Evolutionary conservation across 1,139 yeast genomes (phyloP), one percentile per base, ranked within the genome.

Genomic region (Kodamaea arcana): DNA sequence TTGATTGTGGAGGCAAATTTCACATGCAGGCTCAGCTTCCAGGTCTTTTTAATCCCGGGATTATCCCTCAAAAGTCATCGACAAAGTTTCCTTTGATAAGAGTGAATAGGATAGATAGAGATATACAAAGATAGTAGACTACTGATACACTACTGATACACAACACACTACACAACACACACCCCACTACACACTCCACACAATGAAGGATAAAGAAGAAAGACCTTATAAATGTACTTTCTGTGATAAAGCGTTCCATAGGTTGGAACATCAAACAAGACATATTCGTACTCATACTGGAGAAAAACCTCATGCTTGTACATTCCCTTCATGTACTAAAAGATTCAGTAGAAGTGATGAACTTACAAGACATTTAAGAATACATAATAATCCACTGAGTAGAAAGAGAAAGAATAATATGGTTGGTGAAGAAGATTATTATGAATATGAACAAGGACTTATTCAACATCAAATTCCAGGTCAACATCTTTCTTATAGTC

Each of bases 241-340:
- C 50, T 79, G 86, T 62, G 64, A 67, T 47, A 70, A 80, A 56
- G 78, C 83, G 31, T 72, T 82, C 52, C 83, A 78, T 50, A 61
- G 84, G 43, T 53, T 78, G 35, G 84, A 78, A 51, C 84, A 81
- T 52, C 81, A 80, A 51, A 77, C 86, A 7, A 71, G 88, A 46
- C 90, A 82, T 50, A 80, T 79, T 50, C 62, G 84, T 40, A 78
- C 82, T 26, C 84, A 79, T 49, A 79, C 85, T 1, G 85, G 85
- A 17, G 84, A 80, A 51, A 79, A 83, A 46, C 92, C 92, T 10
- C 86, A 82, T 53, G 76, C 72, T 17, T 83, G 94, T 57, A 73
- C 78, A 21, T 79, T 66, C 42, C 78, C 83, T 3, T 81, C 81
- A 7, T 83, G 92, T 54, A 52, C 68, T 29, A 82, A 82, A 56